Evolutionary conservation across 108 stramenopile species (phyloP), one percentile per base, ranked within the genome.

Genomic region (Stephanodiscus triporus): DNA sequence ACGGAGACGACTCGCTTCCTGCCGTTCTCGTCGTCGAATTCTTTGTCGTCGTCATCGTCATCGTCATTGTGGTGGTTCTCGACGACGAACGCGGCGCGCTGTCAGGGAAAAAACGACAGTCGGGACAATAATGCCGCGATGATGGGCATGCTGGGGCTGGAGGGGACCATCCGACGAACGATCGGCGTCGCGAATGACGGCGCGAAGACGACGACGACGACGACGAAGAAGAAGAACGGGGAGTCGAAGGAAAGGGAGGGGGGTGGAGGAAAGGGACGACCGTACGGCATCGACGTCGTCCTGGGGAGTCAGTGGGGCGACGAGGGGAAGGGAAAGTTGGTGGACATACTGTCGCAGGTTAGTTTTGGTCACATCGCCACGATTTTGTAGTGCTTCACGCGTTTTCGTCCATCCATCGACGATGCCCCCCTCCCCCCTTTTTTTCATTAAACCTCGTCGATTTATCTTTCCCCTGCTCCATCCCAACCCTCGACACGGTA

Each of bases 261-360:
- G n/a, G 32, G 32, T 5, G 5, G 32, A 2, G 32, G 32, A 2
- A 34, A 34, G 40, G 10, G 40, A 9, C 40, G 40, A 16, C 43
- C 43, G 43, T 45, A 54, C 24, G 91, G 91, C 26, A 93, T 96
- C 68, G 95, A 96, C 75, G 91, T 97, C 40, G 97, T 98, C 9
- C 75, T 98, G 54, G 98, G 98, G 17, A 89, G 88, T 43, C 98
- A 98, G 66, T 99, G 99, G 99, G 98, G 98, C 19, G 99, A 99
- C 78, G 99, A 99, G 81, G 99, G 99, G 50, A 99, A 99, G 85
- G 99, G 99, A 68, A 99, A 99, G 78, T 91, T 99, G n/a, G 97
- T 96, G 9, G 97, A 98, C 73, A 88, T 98, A 55, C 85, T 97
- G 23, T 86, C 87, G 68, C 88, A 93, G 79, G 85, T 90, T 75